These are phyloP conservation scores for Ceratocystis ficicola DNA, from an alignment of 2,329 filamentous ascomycete genomes.

Conservation along the genomic window DNA sequence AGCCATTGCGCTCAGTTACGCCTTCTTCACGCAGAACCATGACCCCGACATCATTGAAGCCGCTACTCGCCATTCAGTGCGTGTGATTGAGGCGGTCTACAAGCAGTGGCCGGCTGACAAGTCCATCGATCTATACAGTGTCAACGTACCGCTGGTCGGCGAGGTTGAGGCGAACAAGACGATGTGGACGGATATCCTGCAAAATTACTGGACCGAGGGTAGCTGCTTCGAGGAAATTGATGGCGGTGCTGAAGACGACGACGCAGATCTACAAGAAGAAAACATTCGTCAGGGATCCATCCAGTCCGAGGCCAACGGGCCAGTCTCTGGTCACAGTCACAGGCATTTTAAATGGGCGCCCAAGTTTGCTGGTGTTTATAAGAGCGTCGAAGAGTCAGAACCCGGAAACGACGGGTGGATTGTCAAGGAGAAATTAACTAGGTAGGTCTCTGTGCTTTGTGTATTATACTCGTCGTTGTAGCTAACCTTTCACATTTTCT, in stretches of 20 bases:
- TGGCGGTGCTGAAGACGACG: slow-evolving; percentile 49
- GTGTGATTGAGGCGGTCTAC: slow-evolving; percentile 66
- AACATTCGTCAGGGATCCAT: slow-evolving; percentile 28
- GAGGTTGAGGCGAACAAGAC: slow-evolving; percentile 60
- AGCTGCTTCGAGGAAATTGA: slow-evolving; percentile 78
- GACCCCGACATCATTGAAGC: slow-evolving; percentile 68
- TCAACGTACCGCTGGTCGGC: slow-evolving; percentile 79
- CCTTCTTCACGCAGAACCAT: slow-evolving; percentile 77
- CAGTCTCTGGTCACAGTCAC: slow-evolving; percentile 49
- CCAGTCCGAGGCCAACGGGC: slow-evolving; percentile 24
- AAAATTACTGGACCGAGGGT: slow-evolving; percentile 79
- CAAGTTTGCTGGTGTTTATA: slow-evolving; percentile 72
- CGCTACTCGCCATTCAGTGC: slow-evolving; percentile 61
- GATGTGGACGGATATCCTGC: slow-evolving; percentile 73
- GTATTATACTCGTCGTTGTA: background rate
- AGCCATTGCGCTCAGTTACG: slow-evolving; percentile 76
- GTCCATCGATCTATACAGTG: slow-evolving; percentile 69
- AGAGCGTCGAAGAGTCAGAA: slow-evolving; percentile 65
- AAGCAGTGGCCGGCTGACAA: slow-evolving; percentile 57
- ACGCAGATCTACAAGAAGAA: slow-evolving; percentile 49
- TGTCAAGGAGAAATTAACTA: slow-evolving; percentile 76
- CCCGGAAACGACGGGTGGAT: slow-evolving; percentile 90
- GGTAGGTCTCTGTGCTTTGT: slow-evolving; percentile 38
- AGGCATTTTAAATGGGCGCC: slow-evolving; percentile 95
- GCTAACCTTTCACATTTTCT: slow-evolving; percentile 22